Conservation (phyloP, 2,329 filamentous ascomycete species). For the Pseudogymnoascus sp. region DNA sequence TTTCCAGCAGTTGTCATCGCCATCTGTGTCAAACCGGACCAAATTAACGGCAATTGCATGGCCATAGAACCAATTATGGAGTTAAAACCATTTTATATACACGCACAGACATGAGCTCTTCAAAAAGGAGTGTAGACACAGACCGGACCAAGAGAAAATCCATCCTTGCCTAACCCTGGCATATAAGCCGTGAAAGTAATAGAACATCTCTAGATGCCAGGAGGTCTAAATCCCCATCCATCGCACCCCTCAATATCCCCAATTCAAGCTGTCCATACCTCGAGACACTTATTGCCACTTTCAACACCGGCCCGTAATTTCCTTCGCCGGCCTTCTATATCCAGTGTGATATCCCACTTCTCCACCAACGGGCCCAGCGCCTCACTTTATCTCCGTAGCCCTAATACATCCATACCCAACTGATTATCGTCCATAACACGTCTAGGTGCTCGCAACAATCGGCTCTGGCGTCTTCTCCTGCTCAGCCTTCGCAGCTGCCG, state of each 20-base stretch:
- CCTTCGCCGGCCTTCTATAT: background rate
- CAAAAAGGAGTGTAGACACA: background rate
- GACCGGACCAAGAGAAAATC: background rate
- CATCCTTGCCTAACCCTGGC: background rate
- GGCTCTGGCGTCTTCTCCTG: slow-evolving; percentile 24
- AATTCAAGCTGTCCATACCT: background rate
- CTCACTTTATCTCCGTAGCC: background rate
- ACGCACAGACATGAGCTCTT: background rate
- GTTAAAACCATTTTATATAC: background rate
- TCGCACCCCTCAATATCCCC: background rate
- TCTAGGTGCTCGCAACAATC: background rate
- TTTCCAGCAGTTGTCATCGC: too few species aligned
- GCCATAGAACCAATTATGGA: background rate
- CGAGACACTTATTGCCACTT: background rate
- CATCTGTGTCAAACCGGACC: too few species aligned
- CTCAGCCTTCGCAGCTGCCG: slow-evolving; percentile 35
- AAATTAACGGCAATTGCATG: too few species aligned
- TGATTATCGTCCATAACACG: background rate
- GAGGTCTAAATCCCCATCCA: slow-evolving; percentile 1
- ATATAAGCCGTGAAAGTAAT: background rate
- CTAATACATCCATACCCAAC: background rate
- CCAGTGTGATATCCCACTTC: background rate
- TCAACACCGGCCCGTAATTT: background rate
- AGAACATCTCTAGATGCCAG: slow-evolving; percentile 8
- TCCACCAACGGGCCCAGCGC: background rate